These are phyloP conservation scores for Metarhizium album DNA, from an alignment of 2,329 filamentous ascomycete species.

Conservation along the genomic window DNA sequence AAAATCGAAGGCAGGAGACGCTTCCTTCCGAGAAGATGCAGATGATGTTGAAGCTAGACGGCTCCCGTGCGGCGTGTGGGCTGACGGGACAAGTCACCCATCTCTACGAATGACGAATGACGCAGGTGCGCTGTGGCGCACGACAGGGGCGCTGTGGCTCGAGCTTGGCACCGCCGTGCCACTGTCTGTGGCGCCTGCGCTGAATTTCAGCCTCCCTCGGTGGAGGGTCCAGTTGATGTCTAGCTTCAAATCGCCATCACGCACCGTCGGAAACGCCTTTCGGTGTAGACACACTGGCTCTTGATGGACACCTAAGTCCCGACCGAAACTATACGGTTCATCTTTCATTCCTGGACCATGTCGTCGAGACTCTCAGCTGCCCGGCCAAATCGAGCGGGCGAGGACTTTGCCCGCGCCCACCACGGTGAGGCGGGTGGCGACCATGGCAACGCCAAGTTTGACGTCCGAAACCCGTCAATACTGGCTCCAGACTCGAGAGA, in stretches of 20 bases:
- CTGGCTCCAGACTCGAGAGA: slow-evolving; percentile 73
- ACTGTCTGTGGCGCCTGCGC: not conserved
- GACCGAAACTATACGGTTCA: too few species aligned
- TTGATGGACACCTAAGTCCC: too few species aligned
- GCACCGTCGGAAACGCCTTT: too few species aligned
- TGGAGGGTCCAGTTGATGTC: not conserved
- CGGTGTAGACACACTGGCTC: not conserved
- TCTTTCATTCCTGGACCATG: slow-evolving; percentile 6
- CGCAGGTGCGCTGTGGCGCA: slow-evolving; percentile 1
- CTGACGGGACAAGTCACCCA: not conserved
- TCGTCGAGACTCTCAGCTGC: slow-evolving; percentile 28
- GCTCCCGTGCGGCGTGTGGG: too few species aligned
- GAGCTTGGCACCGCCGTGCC: not conserved
- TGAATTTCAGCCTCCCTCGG: not conserved
- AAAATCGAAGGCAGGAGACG: too few species aligned
- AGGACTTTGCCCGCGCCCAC: slow-evolving; percentile 68
- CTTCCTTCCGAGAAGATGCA: too few species aligned
- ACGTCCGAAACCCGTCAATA: slow-evolving; percentile 86
- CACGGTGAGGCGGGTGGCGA: slow-evolving; percentile 43
- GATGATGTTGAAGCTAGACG: not conserved
- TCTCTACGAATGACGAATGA: slow-evolving; percentile 7
- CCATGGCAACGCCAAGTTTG: slow-evolving; percentile 78
- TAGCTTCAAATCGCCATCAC: too few species aligned
- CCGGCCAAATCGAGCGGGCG: slow-evolving; percentile 72
- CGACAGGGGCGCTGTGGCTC: not conserved